A percentile compares a stretch with the other conserved stretches of the same genome.
Conservation (phyloP, 106 monocot species). For the Platanthera zijinensis region DNA sequence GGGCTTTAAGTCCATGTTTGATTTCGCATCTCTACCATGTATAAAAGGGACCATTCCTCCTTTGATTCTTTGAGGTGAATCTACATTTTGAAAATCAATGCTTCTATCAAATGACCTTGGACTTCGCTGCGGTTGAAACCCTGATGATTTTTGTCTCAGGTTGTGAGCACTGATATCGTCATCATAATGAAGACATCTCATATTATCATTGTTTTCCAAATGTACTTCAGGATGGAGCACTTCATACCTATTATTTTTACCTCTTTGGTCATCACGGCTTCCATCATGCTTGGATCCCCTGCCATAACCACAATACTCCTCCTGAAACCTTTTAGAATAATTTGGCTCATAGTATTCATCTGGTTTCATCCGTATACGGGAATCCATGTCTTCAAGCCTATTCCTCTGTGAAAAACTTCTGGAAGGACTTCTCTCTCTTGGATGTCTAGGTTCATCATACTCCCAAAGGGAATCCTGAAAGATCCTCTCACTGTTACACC, state of each 20-base stretch:
- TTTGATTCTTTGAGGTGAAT: slow-evolving; percentile 13
- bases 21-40: slow-evolving; percentile 10
- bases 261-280: slow-evolving; percentile 19
- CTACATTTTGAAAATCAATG: slow-evolving; percentile 14
- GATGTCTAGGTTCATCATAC: slow-evolving; percentile 19
- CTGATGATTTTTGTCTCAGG: slow-evolving; percentile 17
- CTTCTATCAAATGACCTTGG: slow-evolving; percentile 23
- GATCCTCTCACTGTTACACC: slow-evolving; percentile 46
- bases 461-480: slow-evolving; percentile 16
- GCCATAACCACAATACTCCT: slow-evolving; percentile 24
- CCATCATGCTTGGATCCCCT: slow-evolving; percentile 26
- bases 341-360: slow-evolving; percentile 36
- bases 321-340: slow-evolving; percentile 20
- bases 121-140: slow-evolving; percentile 20
- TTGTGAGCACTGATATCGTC: slow-evolving; percentile 20
- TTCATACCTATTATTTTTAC: slow-evolving; percentile 22
- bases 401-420: slow-evolving; percentile 26
- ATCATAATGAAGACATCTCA: slow-evolving; percentile 29
- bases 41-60: slow-evolving; percentile 6
- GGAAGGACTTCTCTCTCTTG: slow-evolving; percentile 30
- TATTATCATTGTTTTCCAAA: slow-evolving; percentile 18
- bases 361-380: slow-evolving; percentile 23
- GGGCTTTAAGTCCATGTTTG: slow-evolving; percentile 1
- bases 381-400: slow-evolving; percentile 26
- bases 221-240: slow-evolving; percentile 23